Evolutionary conservation across 1,284 basidiomycete species (phyloP), one percentile per base, ranked within the genome.

Genomic region (Sanguinoderma infundibulare): DNA sequence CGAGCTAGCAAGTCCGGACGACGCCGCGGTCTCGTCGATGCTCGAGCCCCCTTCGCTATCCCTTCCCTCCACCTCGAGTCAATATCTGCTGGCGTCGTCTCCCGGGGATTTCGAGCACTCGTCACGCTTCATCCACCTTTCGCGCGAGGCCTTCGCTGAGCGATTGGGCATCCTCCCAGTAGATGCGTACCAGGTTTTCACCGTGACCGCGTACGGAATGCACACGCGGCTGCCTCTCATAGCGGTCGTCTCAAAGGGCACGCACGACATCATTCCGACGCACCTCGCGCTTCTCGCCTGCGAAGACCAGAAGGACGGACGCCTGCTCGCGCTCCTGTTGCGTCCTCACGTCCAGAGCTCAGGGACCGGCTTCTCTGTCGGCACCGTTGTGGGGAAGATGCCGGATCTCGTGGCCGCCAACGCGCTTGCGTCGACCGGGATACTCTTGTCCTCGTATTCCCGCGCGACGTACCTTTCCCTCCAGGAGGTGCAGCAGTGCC

Each of bases 261-360:
- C 24, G 10, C 42, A 51, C 5, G 46, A 28, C 10, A 52, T 46
- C 36, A 14, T 42, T 35, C 52, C 64, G 7, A 55, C 61, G 5
- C 51, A 55, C 38, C 44, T 60, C 24, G 64, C 61, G 1, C 55
- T 62, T 3, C 50, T 65, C 1, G 64, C 64, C 0, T 65, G 64
- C 39, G 54, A 55, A 40, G 54, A 52, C 26, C 51, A 65, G 12
- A 3, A 5, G 2, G 14, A 26, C 1, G 55, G 55, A 2, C 22
- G 32, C 2, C 15, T 62, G 30, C 35, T 60, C 2, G 36, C 58
- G 3, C 58, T 65, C 12, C 40, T 62, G 3, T 24, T 65, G 3
- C 55, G 64, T 10, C 53, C 60, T 0, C 51, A 51, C 2, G 46
- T 35, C 1, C 12, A 24, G 5, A 49, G 30, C 14, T 36, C 47